Base-by-base conservation (phyloP, 2,329 filamentous ascomycete species). In the Golovinomyces cichoracearum region DNA sequence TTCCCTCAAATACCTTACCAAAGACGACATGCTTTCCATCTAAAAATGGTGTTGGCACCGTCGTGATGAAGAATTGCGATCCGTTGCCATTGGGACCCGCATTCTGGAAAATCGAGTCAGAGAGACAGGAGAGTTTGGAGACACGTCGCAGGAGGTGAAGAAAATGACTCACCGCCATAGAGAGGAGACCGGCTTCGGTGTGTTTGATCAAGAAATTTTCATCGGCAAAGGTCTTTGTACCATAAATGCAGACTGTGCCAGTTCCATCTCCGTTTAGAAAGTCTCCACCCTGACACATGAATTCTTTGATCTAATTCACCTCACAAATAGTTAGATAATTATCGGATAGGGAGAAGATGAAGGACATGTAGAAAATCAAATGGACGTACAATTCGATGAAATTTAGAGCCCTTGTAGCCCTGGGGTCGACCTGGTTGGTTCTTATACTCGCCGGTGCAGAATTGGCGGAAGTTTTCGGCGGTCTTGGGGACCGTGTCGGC, bases 221-320 rank as follows among this genome's bases (percentile, higher is more conserved):
- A 60, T 98, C 90, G 4, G 78, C 74, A 60, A 95, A 95, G 42
- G 76, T 73, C 57, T 80, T 78, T 47, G 75, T 78, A 50, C 85
- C 84, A 67, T 92, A 95, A 62, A 95, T 93, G 56, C 74, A 82
- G 10, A 78, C 80, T 44, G 79, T 85, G 7, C 90, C 90, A 0
- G 83, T 92, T 47, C 90, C 90, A 63, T 95, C 83, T 48, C 85
- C 83, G 58, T 93, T 85, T 53, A 93, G 68, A 63, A 95, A 95
- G 64, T 98, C 90, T 48, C 90, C 90, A 42, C 88, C 88, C 64
- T 98, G 90, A 59, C 90, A 82, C 88, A 95, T 95, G 67, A 95
- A 94, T 58, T 83, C 81, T 65, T 82, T 83, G 63, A 94, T 93
- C 83, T 92, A 48, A 10, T 25, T 19, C 10, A 22, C 37, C 37